These are phyloP conservation scores for Firmiana major DNA, from an alignment of 345 rosid species.

Conservation along the genomic window DNA sequence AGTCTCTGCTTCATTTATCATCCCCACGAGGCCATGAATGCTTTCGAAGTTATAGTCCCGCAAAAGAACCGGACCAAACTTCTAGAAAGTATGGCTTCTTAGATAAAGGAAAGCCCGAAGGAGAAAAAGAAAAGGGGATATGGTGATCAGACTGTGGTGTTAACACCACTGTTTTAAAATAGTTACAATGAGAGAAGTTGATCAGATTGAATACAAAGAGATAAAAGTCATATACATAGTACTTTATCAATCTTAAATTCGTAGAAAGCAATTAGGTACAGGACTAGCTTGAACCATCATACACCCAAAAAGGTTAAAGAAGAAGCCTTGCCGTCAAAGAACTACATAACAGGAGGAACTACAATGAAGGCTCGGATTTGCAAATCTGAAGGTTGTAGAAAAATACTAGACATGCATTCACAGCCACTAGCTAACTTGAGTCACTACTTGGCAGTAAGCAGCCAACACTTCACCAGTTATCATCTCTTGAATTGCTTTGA, in stretches of 20 bases:
- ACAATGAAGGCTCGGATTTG: background rate
- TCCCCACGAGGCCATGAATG: too few relatives aligned
- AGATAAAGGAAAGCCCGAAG: too few relatives aligned
- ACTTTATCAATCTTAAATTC: background rate
- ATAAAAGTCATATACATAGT: background rate
- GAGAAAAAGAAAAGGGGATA: background rate
- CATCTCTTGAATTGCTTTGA: constrained; percentile 11
- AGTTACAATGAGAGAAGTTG: background rate
- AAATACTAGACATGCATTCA: background rate
- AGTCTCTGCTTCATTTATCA: too few relatives aligned
- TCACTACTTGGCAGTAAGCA: background rate
- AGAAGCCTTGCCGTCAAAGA: background rate
- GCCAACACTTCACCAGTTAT: background rate
- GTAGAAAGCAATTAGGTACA: background rate
- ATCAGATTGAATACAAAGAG: too few relatives aligned
- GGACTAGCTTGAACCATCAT: background rate
- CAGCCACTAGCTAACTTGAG: background rate
- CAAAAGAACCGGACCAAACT: too few relatives aligned
- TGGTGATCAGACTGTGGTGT: background rate
- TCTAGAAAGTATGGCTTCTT: too few relatives aligned
- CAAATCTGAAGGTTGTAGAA: background rate
- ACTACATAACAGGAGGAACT: background rate
- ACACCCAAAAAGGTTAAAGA: background rate
- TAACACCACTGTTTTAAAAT: constrained; percentile 11
- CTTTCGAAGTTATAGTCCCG: too few relatives aligned